These are phyloP conservation scores for Ramaria sp. DNA, from an alignment of 768 basidiomycete species.

Conservation along the genomic window DNA sequence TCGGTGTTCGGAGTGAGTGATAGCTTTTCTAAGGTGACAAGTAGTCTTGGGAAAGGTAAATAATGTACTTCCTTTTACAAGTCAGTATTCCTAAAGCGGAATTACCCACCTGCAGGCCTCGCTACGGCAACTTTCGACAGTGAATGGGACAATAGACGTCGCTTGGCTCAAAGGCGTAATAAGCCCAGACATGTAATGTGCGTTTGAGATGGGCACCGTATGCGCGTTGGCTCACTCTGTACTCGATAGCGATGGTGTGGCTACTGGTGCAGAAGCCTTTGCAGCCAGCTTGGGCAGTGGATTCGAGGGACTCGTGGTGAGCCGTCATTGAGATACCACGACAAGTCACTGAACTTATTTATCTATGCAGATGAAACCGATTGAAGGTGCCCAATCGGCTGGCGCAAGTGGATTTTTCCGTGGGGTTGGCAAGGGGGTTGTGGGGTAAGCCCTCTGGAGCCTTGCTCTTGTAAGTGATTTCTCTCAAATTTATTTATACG, in stretches of 20 bases:
- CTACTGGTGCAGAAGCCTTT: slow-evolving; percentile 89
- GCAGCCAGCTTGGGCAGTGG: slow-evolving; percentile 93
- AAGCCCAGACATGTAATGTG: slow-evolving; percentile 93
- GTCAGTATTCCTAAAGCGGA: not conserved
- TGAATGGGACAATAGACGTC: slow-evolving; percentile 84
- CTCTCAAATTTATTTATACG: slow-evolving; percentile 4
- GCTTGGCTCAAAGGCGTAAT: slow-evolving; percentile 85
- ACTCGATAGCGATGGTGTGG: slow-evolving; percentile 72
- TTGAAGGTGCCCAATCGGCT: slow-evolving; percentile 91
- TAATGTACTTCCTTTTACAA: not conserved
- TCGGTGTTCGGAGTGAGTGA: slow-evolving; percentile 95
- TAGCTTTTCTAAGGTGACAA: slow-evolving; percentile 95
- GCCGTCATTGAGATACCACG: slow-evolving; percentile 13
- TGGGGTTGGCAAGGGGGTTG: slow-evolving; percentile 91
- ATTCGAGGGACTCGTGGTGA: slow-evolving; percentile 87
- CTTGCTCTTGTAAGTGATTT: not conserved
- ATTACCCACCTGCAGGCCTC: slow-evolving; percentile 42
- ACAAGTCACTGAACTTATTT: not conserved
- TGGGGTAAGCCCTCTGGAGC: slow-evolving; percentile 50
- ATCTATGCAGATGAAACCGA: slow-evolving; percentile 71
- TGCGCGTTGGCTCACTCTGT: not conserved
- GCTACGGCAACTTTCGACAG: slow-evolving; percentile 96
- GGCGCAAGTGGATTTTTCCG: slow-evolving; percentile 97
- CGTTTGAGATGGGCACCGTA: slow-evolving; percentile 14
- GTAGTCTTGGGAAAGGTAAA: slow-evolving; percentile 89